phyloP scores from a whole-genome alignment of 1,284 basidiomycete genomes.

The Apiotrichum laibachii region DNA sequence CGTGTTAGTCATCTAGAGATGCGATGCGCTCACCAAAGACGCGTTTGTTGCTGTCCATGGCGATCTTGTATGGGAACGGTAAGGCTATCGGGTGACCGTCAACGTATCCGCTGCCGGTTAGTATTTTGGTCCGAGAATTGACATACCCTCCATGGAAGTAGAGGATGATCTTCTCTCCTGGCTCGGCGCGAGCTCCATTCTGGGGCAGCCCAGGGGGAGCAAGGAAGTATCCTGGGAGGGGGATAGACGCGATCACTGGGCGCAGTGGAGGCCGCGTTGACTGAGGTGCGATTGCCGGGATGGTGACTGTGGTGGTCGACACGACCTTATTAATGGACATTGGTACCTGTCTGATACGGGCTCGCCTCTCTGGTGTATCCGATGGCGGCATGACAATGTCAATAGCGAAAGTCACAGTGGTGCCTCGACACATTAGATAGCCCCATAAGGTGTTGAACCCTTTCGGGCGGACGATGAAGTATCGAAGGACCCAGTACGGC shows the following conservation, averaged over 20 bases:
- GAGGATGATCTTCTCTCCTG: slow-evolving; percentile 30
- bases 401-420: not conserved
- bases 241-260: not conserved
- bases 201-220: slow-evolving; percentile 10
- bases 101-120: slow-evolving; percentile 22
- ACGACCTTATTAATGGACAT: not conserved
- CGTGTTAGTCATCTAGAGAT: not conserved
- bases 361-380: not conserved
- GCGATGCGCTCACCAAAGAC: slow-evolving; percentile 1
- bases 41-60: slow-evolving; percentile 10
- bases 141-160: slow-evolving; percentile 26
- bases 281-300: not conserved
- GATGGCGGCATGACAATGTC: not conserved
- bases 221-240: slow-evolving; percentile 20
- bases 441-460: not conserved
- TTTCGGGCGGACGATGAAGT: not conserved
- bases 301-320: not conserved
- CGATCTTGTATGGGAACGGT: slow-evolving; percentile 12
- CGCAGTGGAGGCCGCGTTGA: not conserved
- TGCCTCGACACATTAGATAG: not conserved
- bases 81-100: slow-evolving; percentile 16
- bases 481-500: not conserved
- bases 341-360: too few species aligned
- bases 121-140: not conserved
- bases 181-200: slow-evolving; percentile 13